phyloP scores from a whole-genome alignment of 352 stramenopile genomes.

The Pythium grandisporangium region DNA sequence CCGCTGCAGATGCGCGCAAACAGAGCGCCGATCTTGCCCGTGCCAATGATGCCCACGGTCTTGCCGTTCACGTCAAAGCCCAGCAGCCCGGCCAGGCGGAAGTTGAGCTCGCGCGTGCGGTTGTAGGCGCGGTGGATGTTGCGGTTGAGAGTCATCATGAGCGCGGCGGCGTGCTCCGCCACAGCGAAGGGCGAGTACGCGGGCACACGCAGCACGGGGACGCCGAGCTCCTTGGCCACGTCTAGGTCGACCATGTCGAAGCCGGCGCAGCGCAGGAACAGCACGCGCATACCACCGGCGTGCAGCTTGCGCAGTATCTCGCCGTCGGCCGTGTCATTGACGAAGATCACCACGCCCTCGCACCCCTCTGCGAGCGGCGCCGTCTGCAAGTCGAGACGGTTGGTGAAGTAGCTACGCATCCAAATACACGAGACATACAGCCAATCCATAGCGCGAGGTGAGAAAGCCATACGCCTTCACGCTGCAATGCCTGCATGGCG shows the following conservation, averaged over 20 bases:
- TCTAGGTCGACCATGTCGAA: constrained; percentile 74
- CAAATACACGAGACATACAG: not conserved
- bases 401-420: constrained; percentile 47
- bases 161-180: constrained; percentile 58
- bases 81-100: constrained; percentile 45
- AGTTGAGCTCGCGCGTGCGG: constrained; percentile 69
- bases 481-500: too few species aligned
- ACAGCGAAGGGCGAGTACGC: constrained; percentile 79
- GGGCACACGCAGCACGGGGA: constrained; percentile 54
- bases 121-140: constrained; percentile 73
- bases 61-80: constrained; percentile 69
- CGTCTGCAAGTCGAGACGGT: constrained; percentile 36
- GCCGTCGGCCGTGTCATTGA: constrained; percentile 75
- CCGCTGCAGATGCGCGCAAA: constrained; percentile 34
- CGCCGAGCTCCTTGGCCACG: constrained; percentile 40
- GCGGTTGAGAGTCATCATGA: constrained; percentile 79
- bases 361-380: constrained; percentile 41
- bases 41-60: constrained; percentile 54
- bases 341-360: constrained; percentile 73
- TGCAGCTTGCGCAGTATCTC: constrained; percentile 44
- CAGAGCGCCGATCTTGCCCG: constrained; percentile 39
- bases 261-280: constrained; percentile 76
- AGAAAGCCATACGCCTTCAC: too few species aligned
- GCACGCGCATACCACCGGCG: constrained; percentile 33
- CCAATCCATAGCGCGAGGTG: not conserved